Evolutionary conservation across 1,284 basidiomycete genomes (phyloP), one percentile per base, ranked within the genome.

Genomic region (Ceratobasidium sp.): DNA sequence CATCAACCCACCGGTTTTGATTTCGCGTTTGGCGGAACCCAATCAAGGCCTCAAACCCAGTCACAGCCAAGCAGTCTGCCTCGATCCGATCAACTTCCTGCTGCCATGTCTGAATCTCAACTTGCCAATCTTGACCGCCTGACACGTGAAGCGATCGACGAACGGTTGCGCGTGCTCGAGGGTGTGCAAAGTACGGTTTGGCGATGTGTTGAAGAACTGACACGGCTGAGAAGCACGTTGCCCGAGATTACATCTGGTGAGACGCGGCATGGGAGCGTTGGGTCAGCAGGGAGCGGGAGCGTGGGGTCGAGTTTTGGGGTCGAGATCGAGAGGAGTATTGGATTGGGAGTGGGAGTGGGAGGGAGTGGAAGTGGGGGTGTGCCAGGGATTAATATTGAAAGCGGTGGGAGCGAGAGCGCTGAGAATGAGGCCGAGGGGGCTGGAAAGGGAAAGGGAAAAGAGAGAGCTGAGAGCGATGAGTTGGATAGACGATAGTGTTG

Each of bases 101-200:
- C 83, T 50, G 82, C 79, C 65, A 78, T 88, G 75, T 88, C 85
- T 43, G 87, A 87, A 52, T 85, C 85, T 70, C 90, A 89, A 77
- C 82, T 92, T 36, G 81, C 80, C 26, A 79, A 83, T 41, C 81
- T 92, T 78, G 91, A 93, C 75, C 80, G 78, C 41, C 78, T 90
- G 34, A 92, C 91, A 23, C 83, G 92, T 58, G 90, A 92, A 76
- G 90, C 90, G 3, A 91, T 96, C 58, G 92, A 95, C 75, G 92
- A 94, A 79, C 85, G 93, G 72, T 81, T 96, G 73, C 83, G 88
- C 50, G 85, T 93, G 30, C 81, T 96, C 32, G 90, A 92, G 80
- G 85, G 87, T 36, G 89, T 95, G 34, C 92, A 92, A 58, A 83
- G 83, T 36, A 85, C 87, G 12, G 83, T 94, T 14, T 87, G 87